Percentiles rank a stretch among this genome's conserved stretches.
Conservation (phyloP, 2,329 filamentous ascomycete genomes). For the Fusarium metavorans region DNA sequence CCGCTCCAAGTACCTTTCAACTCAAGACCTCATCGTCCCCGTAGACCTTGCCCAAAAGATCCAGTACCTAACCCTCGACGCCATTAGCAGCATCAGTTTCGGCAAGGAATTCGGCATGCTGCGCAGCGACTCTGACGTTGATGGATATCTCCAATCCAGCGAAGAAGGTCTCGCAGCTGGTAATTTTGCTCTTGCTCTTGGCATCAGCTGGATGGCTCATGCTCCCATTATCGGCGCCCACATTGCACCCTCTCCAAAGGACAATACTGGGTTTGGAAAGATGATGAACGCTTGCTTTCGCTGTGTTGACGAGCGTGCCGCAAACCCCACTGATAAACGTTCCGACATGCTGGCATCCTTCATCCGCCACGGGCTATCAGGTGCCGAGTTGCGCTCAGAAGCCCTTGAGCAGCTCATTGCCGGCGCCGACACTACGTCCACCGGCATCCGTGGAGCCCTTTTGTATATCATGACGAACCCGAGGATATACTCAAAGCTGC, state of each 20-base stretch:
- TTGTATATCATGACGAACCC: conserved; percentile 65
- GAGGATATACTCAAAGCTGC: conserved; percentile 58
- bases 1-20: conserved; percentile 56
- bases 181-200: conserved; percentile 44
- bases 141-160: conserved; percentile 52
- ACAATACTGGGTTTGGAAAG: conserved; percentile 49
- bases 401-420: conserved; percentile 51
- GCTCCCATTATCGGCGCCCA: conserved; percentile 44
- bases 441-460: conserved; percentile 58
- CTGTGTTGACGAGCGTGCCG: conserved; percentile 43
- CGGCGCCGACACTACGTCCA: conserved; percentile 54
- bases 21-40: conserved; percentile 38
- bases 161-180: conserved; percentile 49
- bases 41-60: conserved; percentile 62
- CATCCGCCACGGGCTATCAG: conserved; percentile 52
- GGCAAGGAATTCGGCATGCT: conserved; percentile 64
- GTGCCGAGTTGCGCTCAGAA: conserved; percentile 50
- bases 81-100: conserved; percentile 63
- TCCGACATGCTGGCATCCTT: conserved; percentile 58
- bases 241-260: conserved; percentile 44
- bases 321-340: conserved; percentile 40
- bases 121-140: conserved; percentile 57
- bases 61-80: conserved; percentile 65
- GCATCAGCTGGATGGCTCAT: conserved; percentile 46
- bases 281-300: conserved; percentile 49